Conservation (phyloP, 805 yeast genomes). For the Yarrowia sp. region DNA sequence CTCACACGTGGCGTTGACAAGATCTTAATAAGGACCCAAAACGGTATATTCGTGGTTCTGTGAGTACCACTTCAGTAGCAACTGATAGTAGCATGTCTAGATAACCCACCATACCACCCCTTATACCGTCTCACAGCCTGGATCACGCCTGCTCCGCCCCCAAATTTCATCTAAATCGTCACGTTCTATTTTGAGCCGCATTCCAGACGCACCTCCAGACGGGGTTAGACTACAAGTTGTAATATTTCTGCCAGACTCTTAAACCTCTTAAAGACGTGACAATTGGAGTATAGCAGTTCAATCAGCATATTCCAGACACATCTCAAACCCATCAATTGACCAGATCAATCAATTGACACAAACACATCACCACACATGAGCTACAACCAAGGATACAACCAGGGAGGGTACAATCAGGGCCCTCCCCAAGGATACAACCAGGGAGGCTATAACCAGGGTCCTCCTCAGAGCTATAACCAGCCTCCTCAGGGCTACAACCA, state of each 20-base stretch:
- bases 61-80: too few relatives aligned
- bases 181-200: constrained; percentile 34
- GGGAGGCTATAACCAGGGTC: constrained; percentile 35
- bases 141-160: constrained; percentile 26
- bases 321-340: too few relatives aligned
- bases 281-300: too few relatives aligned
- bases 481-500: constrained; percentile 27
- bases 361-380: constrained; percentile 9
- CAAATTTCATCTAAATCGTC: too few relatives aligned
- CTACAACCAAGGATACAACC: constrained; percentile 37
- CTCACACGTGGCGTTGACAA: background rate
- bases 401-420: constrained; percentile 37
- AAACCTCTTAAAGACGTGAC: background rate
- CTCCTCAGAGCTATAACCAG: constrained; percentile 22
- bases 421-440: constrained; percentile 36
- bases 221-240: background rate
- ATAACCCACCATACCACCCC: too few relatives aligned
- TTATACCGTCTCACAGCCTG: background rate
- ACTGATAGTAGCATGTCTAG: too few relatives aligned
- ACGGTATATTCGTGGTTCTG: background rate
- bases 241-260: background rate
- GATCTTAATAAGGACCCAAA: background rate
- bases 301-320: too few relatives aligned
- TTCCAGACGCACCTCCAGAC: background rate
- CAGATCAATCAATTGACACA: background rate